Conservation (phyloP, 129 eudicot species). For the Saussurea involucrata region DNA sequence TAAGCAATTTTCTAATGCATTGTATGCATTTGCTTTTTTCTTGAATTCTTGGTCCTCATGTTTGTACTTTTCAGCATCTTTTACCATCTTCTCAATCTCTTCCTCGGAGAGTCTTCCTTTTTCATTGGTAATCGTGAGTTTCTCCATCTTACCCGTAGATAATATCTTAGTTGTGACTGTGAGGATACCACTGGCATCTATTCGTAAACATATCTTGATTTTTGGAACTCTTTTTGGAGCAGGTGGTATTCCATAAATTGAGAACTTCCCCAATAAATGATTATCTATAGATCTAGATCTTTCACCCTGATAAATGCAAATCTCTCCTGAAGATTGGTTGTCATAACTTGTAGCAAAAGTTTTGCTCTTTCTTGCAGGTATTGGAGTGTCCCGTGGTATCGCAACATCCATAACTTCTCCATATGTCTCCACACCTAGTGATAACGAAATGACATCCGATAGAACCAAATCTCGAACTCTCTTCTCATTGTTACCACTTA, state of each 20-base stretch:
- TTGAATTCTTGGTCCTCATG: conserved; percentile 11
- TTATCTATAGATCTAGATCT: neutral
- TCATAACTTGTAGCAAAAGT: neutral
- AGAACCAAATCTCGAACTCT: neutral
- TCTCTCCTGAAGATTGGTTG: neutral
- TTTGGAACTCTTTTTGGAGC: neutral
- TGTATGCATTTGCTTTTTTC: neutral
- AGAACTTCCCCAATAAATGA: conserved; percentile 2
- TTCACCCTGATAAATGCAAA: neutral
- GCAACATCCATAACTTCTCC: neutral
- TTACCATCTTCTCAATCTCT: conserved; percentile 14
- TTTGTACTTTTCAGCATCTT: conserved; percentile 7
- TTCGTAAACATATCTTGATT: neutral
- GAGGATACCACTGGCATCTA: neutral
- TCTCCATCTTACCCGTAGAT: conserved; percentile 10
- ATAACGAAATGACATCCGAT: conserved; percentile 13
- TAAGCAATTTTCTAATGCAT: conserved; percentile 10
- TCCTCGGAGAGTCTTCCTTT: conserved; percentile 12
- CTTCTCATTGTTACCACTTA: too few relatives aligned
- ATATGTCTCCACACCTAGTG: neutral
- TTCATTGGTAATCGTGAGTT: neutral
- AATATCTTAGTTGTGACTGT: neutral
- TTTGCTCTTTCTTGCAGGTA: neutral
- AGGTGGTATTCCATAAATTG: neutral
- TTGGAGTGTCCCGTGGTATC: too few relatives aligned